These are phyloP conservation scores for Penicillium argentinense DNA, from an alignment of 495 filamentous ascomycete species.

Conservation along the genomic window DNA sequence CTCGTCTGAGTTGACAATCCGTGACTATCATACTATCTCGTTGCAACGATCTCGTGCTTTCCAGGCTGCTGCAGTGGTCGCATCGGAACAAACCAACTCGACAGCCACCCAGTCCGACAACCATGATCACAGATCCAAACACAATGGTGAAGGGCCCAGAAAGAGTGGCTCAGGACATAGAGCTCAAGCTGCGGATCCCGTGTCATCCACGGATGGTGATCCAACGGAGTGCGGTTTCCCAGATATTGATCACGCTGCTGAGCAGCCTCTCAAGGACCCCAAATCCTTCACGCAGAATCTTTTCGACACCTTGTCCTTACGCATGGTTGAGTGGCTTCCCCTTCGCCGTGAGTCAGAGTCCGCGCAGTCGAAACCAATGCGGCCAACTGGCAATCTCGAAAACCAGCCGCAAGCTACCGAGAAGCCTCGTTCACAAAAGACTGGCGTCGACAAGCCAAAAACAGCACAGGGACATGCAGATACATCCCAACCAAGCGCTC, in stretches of 20 bases:
- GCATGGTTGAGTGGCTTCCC: conserved; percentile 78
- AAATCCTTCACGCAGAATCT: conserved; percentile 82
- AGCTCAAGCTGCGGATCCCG: not conserved
- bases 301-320: conserved; percentile 73
- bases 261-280: conserved; percentile 69
- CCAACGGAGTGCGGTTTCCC: conserved; percentile 13
- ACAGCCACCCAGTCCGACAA: not conserved
- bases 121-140: not conserved
- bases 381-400: not conserved
- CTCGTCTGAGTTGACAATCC: conserved; percentile 27
- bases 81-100: not conserved
- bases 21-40: conserved; percentile 30
- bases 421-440: conserved; percentile 5
- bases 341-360: conserved; percentile 40
- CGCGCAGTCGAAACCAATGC: conserved; percentile 15
- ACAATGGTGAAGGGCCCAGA: not conserved
- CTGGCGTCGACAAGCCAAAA: conserved; percentile 9
- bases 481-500: not conserved
- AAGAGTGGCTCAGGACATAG: not conserved
- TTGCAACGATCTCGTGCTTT: conserved; percentile 29
- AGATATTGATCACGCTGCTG: conserved; percentile 23
- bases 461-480: conserved; percentile 4
- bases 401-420: conserved; percentile 15
- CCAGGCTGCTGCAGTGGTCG: conserved; percentile 15
- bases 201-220: not conserved